Percentiles rank a stretch among this genome's conserved stretches.
phyloP scores from a whole-genome alignment of 805 yeast genomes.

The Schwanniomyces occidentalis region DNA sequence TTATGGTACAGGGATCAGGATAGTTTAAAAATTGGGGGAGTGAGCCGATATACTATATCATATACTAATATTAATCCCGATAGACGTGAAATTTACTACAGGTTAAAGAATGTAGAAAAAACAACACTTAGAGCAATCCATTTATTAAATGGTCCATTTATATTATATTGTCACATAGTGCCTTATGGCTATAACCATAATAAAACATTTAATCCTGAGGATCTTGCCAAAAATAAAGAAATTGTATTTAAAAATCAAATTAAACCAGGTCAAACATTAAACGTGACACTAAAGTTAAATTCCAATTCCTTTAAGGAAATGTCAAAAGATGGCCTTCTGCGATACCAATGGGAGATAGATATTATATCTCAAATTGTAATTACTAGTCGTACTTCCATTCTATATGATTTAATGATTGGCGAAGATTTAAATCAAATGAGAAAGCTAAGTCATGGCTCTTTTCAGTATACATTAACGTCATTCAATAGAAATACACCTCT shows the following conservation, averaged over 20 bases:
- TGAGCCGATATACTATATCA: constrained; percentile 31
- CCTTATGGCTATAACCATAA: constrained; percentile 34
- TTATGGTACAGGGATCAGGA: constrained; percentile 40
- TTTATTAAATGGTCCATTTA: constrained; percentile 43
- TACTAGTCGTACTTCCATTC: constrained; percentile 28
- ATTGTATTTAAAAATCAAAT: constrained; percentile 43
- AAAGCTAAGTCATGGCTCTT: constrained; percentile 26
- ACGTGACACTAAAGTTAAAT: constrained; percentile 53
- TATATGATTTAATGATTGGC: constrained; percentile 40
- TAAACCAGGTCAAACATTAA: constrained; percentile 71
- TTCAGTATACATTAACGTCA: constrained; percentile 8
- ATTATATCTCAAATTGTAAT: constrained; percentile 43
- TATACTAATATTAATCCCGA: constrained; percentile 21
- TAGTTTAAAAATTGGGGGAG: constrained; percentile 38
- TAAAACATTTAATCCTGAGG: constrained; percentile 22
- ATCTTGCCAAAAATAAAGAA: constrained; percentile 24
- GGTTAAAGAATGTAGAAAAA: constrained; percentile 41
- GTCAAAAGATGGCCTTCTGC: constrained; percentile 11
- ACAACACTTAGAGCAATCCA: constrained; percentile 41
- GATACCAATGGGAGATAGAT: constrained; percentile 39
- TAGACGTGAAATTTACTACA: constrained; percentile 25
- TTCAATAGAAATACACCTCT: background rate
- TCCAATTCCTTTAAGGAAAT: constrained; percentile 33
- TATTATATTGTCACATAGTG: constrained; percentile 44
- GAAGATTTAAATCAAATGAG: constrained; percentile 34